Evolutionary conservation across 495 filamentous ascomycete species (phyloP).

Genomic region (Monascus purpureus): DNA sequence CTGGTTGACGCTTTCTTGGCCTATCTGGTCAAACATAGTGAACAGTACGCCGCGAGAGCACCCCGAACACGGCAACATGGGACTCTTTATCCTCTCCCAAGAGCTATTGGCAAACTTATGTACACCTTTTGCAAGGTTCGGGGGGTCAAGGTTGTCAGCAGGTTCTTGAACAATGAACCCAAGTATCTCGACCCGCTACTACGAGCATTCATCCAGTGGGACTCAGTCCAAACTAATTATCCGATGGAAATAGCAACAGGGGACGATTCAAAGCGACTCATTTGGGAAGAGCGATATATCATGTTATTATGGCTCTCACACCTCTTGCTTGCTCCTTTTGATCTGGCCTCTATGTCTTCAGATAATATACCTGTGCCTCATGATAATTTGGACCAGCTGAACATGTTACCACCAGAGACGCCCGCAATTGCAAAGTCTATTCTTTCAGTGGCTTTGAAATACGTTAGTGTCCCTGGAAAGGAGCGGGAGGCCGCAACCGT

Average conservation of each 20-base stretch:
- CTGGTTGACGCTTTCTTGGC: slow-evolving; percentile 63
- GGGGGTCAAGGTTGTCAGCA: slow-evolving; percentile 78
- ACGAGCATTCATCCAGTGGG: slow-evolving; percentile 44
- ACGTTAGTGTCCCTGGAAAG: slow-evolving; percentile 64
- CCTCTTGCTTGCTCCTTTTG: slow-evolving; percentile 84
- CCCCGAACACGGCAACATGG: slow-evolving; percentile 15
- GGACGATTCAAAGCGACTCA: slow-evolving; percentile 22
- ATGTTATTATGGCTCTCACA: slow-evolving; percentile 89
- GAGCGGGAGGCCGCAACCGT: slow-evolving; percentile 74
- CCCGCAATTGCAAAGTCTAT: slow-evolving; percentile 60
- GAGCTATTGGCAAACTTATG: slow-evolving; percentile 61
- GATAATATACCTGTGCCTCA: slow-evolving; percentile 24
- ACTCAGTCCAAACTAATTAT: slow-evolving; percentile 9
- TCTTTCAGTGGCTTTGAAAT: slow-evolving; percentile 52
- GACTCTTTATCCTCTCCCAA: slow-evolving; percentile 41
- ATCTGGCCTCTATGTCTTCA: slow-evolving; percentile 72
- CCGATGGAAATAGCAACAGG: slow-evolving; percentile 1
- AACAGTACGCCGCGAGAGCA: slow-evolving; percentile 21
- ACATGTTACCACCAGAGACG: slow-evolving; percentile 23
- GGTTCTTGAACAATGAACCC: slow-evolving; percentile 82
- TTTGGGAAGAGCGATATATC: slow-evolving; percentile 83
- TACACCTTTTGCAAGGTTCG: slow-evolving; percentile 92
- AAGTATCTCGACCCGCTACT: slow-evolving; percentile 68
- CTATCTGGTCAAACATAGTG: slow-evolving; percentile 35
- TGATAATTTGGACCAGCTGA: slow-evolving; percentile 10